Evolutionary conservation across 78 protist species (phyloP).

Genomic region (Parvularia atlantis): DNA sequence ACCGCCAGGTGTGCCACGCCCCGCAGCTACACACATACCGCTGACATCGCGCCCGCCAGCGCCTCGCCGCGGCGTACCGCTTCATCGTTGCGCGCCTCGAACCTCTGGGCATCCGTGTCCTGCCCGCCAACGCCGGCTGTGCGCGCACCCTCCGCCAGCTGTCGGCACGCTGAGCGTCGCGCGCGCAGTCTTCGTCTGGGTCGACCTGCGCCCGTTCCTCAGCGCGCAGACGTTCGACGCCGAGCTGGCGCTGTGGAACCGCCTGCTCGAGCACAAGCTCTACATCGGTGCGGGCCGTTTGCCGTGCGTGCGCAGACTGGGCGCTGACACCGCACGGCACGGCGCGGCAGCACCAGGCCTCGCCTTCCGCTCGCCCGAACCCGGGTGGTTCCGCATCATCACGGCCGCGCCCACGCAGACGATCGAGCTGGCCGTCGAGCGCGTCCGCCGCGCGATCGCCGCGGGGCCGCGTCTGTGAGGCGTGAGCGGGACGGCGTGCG

Average conservation of each 20-base stretch:
- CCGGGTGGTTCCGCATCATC: background rate
- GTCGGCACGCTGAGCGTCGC: no score
- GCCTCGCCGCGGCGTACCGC: background rate
- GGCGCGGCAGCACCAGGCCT: background rate
- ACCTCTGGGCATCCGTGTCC: background rate
- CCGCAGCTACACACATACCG: no score
- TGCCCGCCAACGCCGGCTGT: background rate
- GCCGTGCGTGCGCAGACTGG: no score
- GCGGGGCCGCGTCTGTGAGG: no score
- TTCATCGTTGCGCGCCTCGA: background rate
- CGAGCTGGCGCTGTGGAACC: background rate
- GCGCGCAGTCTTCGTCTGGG: slow-evolving; percentile 8
- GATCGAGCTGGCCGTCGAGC: background rate
- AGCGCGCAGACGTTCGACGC: background rate
- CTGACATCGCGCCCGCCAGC: no score
- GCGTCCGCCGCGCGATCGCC: no score
- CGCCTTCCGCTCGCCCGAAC: background rate
- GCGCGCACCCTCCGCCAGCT: no score
- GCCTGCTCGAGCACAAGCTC: background rate
- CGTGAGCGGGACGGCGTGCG: no score
- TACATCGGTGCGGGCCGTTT: no score
- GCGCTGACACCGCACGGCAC: no score
- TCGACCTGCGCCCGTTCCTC: background rate
- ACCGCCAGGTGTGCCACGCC: no score
- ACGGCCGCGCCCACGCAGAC: background rate